Conservation (phyloP, 1,284 basidiomycete genomes). For the Ceratobasidium sp. region DNA sequence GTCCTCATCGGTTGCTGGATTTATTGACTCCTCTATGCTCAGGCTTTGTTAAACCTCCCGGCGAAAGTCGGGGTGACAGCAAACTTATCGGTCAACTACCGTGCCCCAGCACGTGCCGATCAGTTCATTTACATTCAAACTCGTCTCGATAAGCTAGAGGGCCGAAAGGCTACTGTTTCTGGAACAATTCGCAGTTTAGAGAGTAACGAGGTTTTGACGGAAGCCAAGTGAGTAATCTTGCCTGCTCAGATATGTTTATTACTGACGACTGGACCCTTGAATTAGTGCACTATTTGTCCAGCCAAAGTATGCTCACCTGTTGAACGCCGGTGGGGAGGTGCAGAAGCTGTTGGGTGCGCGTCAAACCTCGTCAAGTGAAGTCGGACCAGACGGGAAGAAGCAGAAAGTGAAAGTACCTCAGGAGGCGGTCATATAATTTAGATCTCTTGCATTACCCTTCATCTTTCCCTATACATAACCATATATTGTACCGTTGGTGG, state of each 20-base stretch:
- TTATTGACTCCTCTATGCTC: constrained; percentile 22
- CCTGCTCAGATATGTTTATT: background rate
- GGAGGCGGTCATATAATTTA: constrained; percentile 25
- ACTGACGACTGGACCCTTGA: constrained; percentile 6
- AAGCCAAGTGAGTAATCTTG: constrained; percentile 70
- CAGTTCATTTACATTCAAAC: constrained; percentile 83
- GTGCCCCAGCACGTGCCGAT: constrained; percentile 83
- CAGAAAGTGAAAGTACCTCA: constrained; percentile 35
- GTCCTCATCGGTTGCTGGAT: background rate
- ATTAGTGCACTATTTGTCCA: constrained; percentile 80
- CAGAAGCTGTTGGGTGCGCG: constrained; percentile 30
- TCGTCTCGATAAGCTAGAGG: constrained; percentile 69
- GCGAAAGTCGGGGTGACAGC: constrained; percentile 95
- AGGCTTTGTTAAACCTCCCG: constrained; percentile 87
- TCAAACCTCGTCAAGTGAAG: background rate
- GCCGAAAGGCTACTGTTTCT: constrained; percentile 78
- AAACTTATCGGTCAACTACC: constrained; percentile 77
- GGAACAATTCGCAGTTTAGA: constrained; percentile 80
- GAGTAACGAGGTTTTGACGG: constrained; percentile 76
- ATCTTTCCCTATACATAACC: background rate
- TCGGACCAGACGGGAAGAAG: constrained; percentile 26
- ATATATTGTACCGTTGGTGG: background rate
- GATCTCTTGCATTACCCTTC: background rate
- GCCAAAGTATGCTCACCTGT: constrained; percentile 80
- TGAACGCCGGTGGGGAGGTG: constrained; percentile 60